Base-by-base conservation (phyloP, 1,139 yeast genomes). In the Zygotorulaspora mrakii region DNA sequence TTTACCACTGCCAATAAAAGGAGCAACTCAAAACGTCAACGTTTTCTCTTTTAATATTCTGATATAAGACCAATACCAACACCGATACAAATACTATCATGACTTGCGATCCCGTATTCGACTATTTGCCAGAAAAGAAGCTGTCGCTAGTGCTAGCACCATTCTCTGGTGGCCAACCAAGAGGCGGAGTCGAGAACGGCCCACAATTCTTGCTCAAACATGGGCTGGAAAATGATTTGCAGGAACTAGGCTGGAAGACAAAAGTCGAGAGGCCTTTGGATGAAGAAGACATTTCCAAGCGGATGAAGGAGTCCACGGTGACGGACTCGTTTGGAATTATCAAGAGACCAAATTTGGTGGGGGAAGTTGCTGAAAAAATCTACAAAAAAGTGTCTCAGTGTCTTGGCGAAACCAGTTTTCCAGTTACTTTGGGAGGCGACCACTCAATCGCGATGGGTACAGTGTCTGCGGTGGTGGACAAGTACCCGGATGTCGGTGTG, bases 361-460 rank as follows among this genome's bases (percentile, higher is more conserved):
- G 88, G 47, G 79, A 76, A 35, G 81, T 94, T 47, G 77, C 88
- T 50, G 62, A 77, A 57, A 65, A 66, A 48, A 77, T 91, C 41
- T 81, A 77, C 61, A 68, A 79, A 28, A 67, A 85, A 3, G 88
- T 84, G 40, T 67, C 69, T 42, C 52, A 61, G 4, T 48, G 46
- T 5, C 76, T 84, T 10, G 56, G 66, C 32, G 55, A 64, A 16
- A 77, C 76, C 12, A 68, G 74, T 30, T 71, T 91, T 47, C 94
- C 96, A 3, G 67, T 91, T 42, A 88, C 96, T 4, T 65, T 91
- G 43, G 98, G 98, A 40, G 98, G 98, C 40, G 98, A 91, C 66
- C 98, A 91, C 64, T 87, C 96, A 3, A 83, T 91, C 51, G 97
- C 95, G 40, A 87, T 91, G 57, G 96, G 95, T 36, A 88, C 97